Percentiles rank a stretch among this genome's conserved stretches.
Evolutionary conservation across 352 stramenopile species (phyloP).

Genomic region (Globisporangium acanthophoron): DNA sequence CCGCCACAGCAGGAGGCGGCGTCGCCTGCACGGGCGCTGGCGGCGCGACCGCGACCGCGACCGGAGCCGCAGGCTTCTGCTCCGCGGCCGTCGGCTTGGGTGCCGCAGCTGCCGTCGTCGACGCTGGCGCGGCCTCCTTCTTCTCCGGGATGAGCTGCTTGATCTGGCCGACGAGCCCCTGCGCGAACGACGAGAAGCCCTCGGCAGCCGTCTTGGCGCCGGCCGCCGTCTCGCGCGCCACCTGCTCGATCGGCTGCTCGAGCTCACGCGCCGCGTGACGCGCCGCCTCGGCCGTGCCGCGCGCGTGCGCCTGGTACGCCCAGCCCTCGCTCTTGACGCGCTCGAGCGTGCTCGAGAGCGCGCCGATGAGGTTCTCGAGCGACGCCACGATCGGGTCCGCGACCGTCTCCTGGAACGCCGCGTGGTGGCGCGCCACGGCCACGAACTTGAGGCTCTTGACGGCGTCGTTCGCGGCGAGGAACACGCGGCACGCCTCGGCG

Average conservation of each 20-base stretch:
- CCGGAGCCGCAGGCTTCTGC: conserved; percentile 6
- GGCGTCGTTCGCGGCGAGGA: conserved; percentile 26
- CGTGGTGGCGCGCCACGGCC: conserved; percentile 33
- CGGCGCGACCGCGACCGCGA: background rate
- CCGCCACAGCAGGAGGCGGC: background rate
- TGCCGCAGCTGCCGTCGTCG: conserved; percentile 1
- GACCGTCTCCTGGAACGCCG: conserved; percentile 41
- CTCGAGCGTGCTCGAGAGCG: conserved; percentile 44
- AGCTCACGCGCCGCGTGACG: conserved; percentile 24
- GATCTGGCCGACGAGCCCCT: conserved; percentile 58
- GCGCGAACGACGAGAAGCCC: conserved; percentile 60
- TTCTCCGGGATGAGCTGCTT: conserved; percentile 59
- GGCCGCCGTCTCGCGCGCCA: conserved; percentile 32
- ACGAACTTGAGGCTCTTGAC: conserved; percentile 69
- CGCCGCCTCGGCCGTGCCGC: conserved; percentile 25
- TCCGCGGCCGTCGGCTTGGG: conserved; percentile 8
- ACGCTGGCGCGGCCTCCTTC: conserved; percentile 18
- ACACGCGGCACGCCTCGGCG: conserved; percentile 48
- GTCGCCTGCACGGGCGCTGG: conserved; percentile 1
- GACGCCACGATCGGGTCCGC: conserved; percentile 51
- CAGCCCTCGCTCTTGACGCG: conserved; percentile 43
- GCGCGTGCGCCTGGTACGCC: conserved; percentile 6
- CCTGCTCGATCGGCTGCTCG: conserved; percentile 35
- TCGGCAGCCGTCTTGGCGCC: conserved; percentile 35
- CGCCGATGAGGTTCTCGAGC: conserved; percentile 50